A percentile compares a stretch with the other conserved stretches of the same genome.
These are phyloP conservation scores for Phytophthora sp. DNA, from an alignment of 352 stramenopile genomes.

Conservation along the genomic window DNA sequence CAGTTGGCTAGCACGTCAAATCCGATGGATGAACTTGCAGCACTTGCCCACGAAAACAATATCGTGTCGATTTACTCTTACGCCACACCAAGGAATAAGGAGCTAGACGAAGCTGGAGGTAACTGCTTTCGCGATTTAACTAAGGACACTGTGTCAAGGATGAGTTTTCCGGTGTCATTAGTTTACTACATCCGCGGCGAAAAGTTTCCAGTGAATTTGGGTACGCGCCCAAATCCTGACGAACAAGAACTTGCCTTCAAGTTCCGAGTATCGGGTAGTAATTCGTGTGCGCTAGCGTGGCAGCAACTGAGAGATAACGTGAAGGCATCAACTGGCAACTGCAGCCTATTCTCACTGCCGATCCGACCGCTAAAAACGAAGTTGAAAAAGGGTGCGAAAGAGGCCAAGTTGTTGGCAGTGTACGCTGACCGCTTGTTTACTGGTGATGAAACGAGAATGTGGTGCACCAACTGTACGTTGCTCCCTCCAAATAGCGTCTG, in stretches of 20 bases:
- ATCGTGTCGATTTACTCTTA: slow-evolving; percentile 71
- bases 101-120: slow-evolving; percentile 4
- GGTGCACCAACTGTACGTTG: slow-evolving; percentile 81
- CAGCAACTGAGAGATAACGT: slow-evolving; percentile 63
- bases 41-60: slow-evolving; percentile 58
- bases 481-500: slow-evolving; percentile 57
- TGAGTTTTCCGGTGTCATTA: slow-evolving; percentile 77
- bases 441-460: slow-evolving; percentile 80
- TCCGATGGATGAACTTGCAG: slow-evolving; percentile 56
- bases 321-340: slow-evolving; percentile 63
- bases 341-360: slow-evolving; percentile 72
- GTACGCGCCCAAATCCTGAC: slow-evolving; percentile 30
- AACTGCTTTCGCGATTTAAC: slow-evolving; percentile 27
- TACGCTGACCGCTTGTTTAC: slow-evolving; percentile 78
- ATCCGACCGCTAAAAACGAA: slow-evolving; percentile 43
- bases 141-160: slow-evolving; percentile 37
- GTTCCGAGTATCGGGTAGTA: slow-evolving; percentile 57
- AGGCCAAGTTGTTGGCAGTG: slow-evolving; percentile 55
- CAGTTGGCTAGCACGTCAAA: slow-evolving; percentile 40
- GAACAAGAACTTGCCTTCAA: slow-evolving; percentile 44
- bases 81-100: slow-evolving; percentile 15
- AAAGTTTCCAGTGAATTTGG: slow-evolving; percentile 78
- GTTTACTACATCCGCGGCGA: slow-evolving; percentile 81
- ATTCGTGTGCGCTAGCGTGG: slow-evolving; percentile 55
- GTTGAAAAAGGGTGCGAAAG: slow-evolving; percentile 24